These are phyloP conservation scores for Quercus robur DNA, from an alignment of 306 rosid species.

Conservation along the genomic window DNA sequence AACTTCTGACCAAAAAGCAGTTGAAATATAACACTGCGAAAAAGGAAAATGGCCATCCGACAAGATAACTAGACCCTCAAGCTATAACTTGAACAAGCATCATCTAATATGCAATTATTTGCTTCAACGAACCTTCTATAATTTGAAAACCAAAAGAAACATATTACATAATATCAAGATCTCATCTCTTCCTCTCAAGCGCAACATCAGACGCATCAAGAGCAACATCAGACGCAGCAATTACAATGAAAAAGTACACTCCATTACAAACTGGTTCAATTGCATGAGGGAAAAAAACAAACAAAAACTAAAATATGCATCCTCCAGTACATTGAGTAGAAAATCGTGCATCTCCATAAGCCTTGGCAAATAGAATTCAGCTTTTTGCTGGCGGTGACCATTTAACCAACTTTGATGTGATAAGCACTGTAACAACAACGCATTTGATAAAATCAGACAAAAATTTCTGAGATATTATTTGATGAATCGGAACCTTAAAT, in stretches of 20 bases:
- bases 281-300: neutral
- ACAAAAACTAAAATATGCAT: neutral
- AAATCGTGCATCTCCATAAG: neutral
- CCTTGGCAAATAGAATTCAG: neutral
- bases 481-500: neutral
- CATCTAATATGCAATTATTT: too few relatives aligned
- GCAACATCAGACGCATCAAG: too few relatives aligned
- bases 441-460: neutral
- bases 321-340: neutral
- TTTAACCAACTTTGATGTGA: neutral
- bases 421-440: neutral
- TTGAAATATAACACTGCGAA: too few relatives aligned
- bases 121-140: too few relatives aligned
- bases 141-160: too few relatives aligned
- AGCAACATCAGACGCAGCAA: too few relatives aligned
- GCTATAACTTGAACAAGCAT: too few relatives aligned
- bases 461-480: neutral
- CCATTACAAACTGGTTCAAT: neutral
- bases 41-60: too few relatives aligned
- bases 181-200: too few relatives aligned
- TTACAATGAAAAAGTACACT: neutral
- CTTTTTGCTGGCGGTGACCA: neutral
- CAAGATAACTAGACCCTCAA: too few relatives aligned
- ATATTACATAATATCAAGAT: too few relatives aligned
- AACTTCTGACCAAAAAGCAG: too few relatives aligned